Evolutionary conservation across 306 rosid genomes (phyloP).

Genomic region (Casuarina cunninghamiana): DNA sequence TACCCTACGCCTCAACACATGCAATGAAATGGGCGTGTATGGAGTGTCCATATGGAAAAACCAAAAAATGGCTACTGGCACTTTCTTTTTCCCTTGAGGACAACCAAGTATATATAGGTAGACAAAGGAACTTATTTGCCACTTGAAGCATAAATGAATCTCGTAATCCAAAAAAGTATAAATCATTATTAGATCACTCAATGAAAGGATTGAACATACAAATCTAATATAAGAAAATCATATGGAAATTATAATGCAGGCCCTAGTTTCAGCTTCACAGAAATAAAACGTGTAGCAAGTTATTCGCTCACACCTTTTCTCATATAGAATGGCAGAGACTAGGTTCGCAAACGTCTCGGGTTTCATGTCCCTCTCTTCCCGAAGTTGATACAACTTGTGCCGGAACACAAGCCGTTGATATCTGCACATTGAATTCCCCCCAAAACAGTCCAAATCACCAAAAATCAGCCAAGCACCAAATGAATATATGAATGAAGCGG

Average conservation of each 20-base stretch:
- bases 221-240: background rate
- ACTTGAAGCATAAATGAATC: background rate
- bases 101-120: background rate
- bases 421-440: slow-evolving; percentile 33
- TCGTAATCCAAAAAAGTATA: background rate
- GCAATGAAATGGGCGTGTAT: background rate
- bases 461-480: background rate
- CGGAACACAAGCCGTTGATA: slow-evolving; percentile 79
- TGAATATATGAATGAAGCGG: background rate
- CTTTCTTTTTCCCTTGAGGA: background rate
- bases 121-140: background rate
- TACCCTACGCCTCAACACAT: background rate
- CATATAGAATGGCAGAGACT: slow-evolving; percentile 78
- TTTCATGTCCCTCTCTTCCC: slow-evolving; percentile 92
- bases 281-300: too few relatives aligned
- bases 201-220: background rate
- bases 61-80: background rate
- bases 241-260: background rate
- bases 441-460: background rate
- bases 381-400: slow-evolving; percentile 86
- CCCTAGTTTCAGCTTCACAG: too few relatives aligned
- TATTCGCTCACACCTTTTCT: slow-evolving; percentile 59
- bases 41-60: background rate
- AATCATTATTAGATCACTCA: background rate
- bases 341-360: slow-evolving; percentile 93